Conservation (phyloP, 179 eudicot species). For the Beta macrorhiza region DNA sequence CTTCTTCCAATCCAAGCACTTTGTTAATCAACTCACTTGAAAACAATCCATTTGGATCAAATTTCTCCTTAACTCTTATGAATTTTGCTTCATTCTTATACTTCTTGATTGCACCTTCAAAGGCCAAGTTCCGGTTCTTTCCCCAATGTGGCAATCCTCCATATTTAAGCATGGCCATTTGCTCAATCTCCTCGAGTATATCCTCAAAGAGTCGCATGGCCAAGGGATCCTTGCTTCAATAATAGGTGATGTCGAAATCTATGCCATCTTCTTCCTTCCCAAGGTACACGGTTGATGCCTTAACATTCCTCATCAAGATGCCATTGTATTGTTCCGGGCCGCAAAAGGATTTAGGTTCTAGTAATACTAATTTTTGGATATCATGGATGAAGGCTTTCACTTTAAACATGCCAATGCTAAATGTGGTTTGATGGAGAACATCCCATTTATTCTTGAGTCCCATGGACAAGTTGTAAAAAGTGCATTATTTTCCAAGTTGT, state of each 20-base stretch:
- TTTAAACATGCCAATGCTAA: slow-evolving; percentile 48
- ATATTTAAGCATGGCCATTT: slow-evolving; percentile 65
- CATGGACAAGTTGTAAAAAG: slow-evolving; percentile 53
- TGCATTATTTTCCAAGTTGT: slow-evolving; percentile 29
- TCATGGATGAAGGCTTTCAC: slow-evolving; percentile 25
- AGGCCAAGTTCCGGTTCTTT: slow-evolving; percentile 67
- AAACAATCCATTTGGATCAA: slow-evolving; percentile 40
- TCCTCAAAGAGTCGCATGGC: slow-evolving; percentile 57
- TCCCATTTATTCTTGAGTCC: slow-evolving; percentile 59
- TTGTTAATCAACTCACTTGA: slow-evolving; percentile 51
- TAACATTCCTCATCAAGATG: slow-evolving; percentile 61
- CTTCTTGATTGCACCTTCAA: slow-evolving; percentile 46
- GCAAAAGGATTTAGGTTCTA: slow-evolving; percentile 57
- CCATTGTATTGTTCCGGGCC: slow-evolving; percentile 57
- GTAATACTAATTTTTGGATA: slow-evolving; percentile 46
- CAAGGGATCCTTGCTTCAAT: slow-evolving; percentile 61
- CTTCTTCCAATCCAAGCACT: slow-evolving; percentile 50
- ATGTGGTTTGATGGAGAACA: slow-evolving; percentile 52
- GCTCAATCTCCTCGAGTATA: slow-evolving; percentile 68
- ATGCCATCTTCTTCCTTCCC: slow-evolving; percentile 61
- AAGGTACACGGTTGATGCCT: slow-evolving; percentile 59
- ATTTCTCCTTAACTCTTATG: slow-evolving; percentile 45
- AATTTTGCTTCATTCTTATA: slow-evolving; percentile 43
- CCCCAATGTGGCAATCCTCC: slow-evolving; percentile 83
- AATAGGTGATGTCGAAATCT: slow-evolving; percentile 71